Evolutionary conservation across 495 filamentous ascomycete species (phyloP).

Genomic region (Aeminium ludgeri): DNA sequence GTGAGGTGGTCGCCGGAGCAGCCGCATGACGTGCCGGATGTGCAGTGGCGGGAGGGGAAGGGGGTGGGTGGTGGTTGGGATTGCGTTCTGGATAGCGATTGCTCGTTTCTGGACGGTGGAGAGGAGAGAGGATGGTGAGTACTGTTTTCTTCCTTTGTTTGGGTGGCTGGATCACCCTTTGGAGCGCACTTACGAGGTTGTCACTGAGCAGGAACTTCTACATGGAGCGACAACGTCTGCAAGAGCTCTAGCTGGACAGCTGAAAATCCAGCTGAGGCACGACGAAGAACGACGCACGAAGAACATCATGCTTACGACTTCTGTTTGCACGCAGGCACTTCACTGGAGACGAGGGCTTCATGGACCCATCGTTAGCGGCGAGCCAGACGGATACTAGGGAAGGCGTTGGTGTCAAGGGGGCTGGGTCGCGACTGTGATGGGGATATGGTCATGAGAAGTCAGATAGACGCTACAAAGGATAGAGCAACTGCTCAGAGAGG

Average conservation of each 20-base stretch:
- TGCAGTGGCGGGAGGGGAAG: constrained; percentile 43
- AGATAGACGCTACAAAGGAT: background rate
- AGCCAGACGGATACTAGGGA: background rate
- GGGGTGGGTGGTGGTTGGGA: constrained; percentile 71
- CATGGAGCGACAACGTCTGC: constrained; percentile 6
- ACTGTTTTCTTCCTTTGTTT: constrained; percentile 2
- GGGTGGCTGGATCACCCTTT: background rate
- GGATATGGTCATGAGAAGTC: too few relatives aligned
- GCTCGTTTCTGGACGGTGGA: constrained; percentile 56
- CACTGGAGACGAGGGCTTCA: constrained; percentile 20
- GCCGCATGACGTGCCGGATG: constrained; percentile 26
- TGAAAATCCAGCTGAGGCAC: background rate
- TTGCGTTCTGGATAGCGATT: constrained; percentile 64
- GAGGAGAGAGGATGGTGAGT: constrained; percentile 83
- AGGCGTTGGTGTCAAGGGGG: constrained; percentile 4
- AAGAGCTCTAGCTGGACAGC: background rate
- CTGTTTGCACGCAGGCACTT: constrained; percentile 16
- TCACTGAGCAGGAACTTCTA: constrained; percentile 10
- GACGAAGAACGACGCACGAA: background rate
- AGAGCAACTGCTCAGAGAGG: background rate
- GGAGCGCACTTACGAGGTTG: constrained; percentile 10
- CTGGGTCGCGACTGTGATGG: background rate
- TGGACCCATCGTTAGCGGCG: background rate
- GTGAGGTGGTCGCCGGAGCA: constrained; percentile 16
- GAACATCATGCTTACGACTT: constrained; percentile 5